Conservation (phyloP, 306 rosid genomes). For the Prunus mume region DNA sequence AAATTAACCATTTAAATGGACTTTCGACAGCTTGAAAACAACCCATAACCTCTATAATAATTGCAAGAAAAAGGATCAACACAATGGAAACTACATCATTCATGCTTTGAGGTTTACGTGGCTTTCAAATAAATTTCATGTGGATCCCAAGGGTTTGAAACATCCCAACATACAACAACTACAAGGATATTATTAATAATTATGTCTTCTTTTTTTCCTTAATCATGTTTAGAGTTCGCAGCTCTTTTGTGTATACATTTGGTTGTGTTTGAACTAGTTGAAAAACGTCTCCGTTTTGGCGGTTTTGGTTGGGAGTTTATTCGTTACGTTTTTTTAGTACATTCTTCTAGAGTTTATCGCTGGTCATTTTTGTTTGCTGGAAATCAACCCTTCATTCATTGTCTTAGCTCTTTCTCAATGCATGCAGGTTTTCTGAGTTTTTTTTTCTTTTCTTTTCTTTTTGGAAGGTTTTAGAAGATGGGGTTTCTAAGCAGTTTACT, state of each 20-base stretch:
- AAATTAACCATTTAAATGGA: neutral
- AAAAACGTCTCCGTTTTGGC: slow-evolving; percentile 5
- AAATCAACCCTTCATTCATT: neutral
- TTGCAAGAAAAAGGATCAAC: neutral
- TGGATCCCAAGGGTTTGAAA: neutral
- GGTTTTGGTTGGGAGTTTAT: neutral
- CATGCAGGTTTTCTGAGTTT: slow-evolving; percentile 6
- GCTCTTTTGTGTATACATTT: neutral
- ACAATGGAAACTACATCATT: neutral
- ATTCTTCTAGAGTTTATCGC: neutral
- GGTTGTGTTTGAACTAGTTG: neutral
- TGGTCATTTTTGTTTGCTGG: slow-evolving; percentile 8
- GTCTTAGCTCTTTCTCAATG: neutral
- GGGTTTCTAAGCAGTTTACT: slow-evolving; percentile 62
- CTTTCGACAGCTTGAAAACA: neutral
- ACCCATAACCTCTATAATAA: neutral
- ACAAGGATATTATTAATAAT: neutral
- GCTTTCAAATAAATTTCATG: neutral
- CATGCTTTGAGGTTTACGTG: neutral
- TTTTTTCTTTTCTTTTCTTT: neutral
- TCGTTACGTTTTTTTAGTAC: neutral
- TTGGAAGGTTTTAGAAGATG: slow-evolving; percentile 31
- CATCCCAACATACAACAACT: neutral
- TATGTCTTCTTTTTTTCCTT: neutral
- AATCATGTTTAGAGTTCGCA: neutral